Conservation (phyloP, 768 basidiomycete genomes). For the Leucosporidium yakuticum region DNA sequence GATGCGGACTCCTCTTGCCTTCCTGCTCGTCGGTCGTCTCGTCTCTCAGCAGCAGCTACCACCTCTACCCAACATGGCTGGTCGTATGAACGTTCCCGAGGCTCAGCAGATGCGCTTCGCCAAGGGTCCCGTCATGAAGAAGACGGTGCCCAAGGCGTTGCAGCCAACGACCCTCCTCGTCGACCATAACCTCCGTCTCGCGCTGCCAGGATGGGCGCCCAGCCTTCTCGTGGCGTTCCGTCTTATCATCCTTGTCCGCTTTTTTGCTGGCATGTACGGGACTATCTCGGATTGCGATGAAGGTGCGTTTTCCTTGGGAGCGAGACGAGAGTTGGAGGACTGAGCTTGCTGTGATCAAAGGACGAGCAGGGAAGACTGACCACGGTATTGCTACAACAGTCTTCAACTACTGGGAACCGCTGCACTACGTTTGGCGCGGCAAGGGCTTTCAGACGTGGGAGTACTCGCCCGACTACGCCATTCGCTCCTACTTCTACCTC, state of each 20-base stretch:
- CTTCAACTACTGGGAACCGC: constrained; percentile 98
- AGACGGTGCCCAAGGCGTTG: constrained; percentile 15
- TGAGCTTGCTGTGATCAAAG: too few relatives aligned
- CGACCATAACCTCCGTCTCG: constrained; percentile 26
- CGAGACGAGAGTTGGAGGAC: neutral
- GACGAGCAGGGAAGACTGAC: neutral
- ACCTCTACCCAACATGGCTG: neutral
- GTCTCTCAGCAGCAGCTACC: neutral
- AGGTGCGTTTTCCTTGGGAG: constrained; percentile 52
- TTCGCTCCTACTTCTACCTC: constrained; percentile 92
- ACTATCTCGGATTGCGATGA: constrained; percentile 96
- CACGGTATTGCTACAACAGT: constrained; percentile 51
- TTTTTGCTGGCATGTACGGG: constrained; percentile 79
- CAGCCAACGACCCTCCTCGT: constrained; percentile 20
- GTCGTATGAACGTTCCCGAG: constrained; percentile 22
- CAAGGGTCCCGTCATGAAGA: constrained; percentile 1
- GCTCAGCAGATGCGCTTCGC: constrained; percentile 33
- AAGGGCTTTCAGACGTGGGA: constrained; percentile 99
- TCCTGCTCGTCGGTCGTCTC: too few relatives aligned
- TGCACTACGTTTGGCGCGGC: constrained; percentile 81
- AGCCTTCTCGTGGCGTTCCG: constrained; percentile 77
- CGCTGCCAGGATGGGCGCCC: constrained; percentile 48
- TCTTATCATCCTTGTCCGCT: constrained; percentile 70
- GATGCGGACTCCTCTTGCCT: too few relatives aligned
- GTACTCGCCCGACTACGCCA: constrained; percentile 78